Evolutionary conservation across 2,329 filamentous ascomycete genomes (phyloP).

Genomic region (Mycosphaerella sp.): DNA sequence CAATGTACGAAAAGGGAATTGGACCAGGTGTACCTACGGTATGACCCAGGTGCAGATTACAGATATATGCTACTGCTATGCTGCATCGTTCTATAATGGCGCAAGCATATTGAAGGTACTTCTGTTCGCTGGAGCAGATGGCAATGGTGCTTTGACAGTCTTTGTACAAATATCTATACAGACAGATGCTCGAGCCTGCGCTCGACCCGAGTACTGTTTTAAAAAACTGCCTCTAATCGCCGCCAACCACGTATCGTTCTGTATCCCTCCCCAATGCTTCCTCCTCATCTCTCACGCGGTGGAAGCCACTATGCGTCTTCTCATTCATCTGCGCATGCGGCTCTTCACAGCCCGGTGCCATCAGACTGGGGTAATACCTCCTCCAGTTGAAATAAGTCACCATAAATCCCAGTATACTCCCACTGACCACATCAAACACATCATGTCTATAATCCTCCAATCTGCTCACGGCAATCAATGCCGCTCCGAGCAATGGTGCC

Average conservation of each 20-base stretch:
- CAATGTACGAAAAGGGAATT: no score
- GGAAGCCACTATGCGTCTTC: constrained; percentile 26
- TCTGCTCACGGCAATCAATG: constrained; percentile 56
- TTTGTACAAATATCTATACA: neutral
- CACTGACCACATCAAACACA: constrained; percentile 55
- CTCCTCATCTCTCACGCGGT: constrained; percentile 43
- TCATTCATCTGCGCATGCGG: constrained; percentile 39
- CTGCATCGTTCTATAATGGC: no score
- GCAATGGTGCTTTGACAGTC: no score
- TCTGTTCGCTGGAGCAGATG: no score
- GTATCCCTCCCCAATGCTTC: constrained; percentile 24
- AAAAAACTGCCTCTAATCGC: neutral
- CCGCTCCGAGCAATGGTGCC: constrained; percentile 50
- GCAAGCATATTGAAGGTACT: no score
- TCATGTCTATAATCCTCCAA: constrained; percentile 60
- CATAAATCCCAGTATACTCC: constrained; percentile 48
- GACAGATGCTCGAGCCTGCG: neutral
- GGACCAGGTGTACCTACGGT: no score
- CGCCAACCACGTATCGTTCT: constrained; percentile 4
- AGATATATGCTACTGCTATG: no score
- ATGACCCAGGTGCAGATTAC: no score
- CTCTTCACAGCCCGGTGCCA: constrained; percentile 45
- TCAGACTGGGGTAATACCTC: constrained; percentile 53
- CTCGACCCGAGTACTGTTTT: neutral
- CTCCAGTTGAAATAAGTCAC: constrained; percentile 55